Conservation (phyloP, 495 filamentous ascomycete species). For the Daldinia decipiens region DNA sequence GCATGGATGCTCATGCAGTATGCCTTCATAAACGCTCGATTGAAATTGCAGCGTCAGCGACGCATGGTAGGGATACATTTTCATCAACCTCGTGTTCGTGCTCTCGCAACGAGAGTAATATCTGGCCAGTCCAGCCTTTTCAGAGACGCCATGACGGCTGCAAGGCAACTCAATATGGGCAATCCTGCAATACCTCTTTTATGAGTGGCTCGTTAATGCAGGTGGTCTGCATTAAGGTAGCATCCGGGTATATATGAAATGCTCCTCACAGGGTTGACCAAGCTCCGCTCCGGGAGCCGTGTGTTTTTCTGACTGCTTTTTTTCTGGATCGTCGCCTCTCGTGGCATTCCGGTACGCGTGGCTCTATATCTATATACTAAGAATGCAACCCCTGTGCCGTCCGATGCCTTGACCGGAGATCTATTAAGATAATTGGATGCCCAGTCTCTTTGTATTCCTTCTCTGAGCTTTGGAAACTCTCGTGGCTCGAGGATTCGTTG, state of each 20-base stretch:
- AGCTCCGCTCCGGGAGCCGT: constrained; percentile 37
- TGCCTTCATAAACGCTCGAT: constrained; percentile 15
- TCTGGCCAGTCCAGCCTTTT: constrained; percentile 32
- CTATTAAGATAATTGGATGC: constrained; percentile 10
- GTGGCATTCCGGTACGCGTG: constrained; percentile 28
- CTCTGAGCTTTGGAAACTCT: constrained; percentile 1
- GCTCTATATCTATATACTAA: constrained; percentile 39
- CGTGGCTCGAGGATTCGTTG: constrained; percentile 15
- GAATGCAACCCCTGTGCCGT: constrained; percentile 9
- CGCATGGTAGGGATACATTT: constrained; percentile 17
- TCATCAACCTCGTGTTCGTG: constrained; percentile 31
- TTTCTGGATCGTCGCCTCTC: constrained; percentile 14
- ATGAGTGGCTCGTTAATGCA: constrained; percentile 30
- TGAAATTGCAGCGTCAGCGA: constrained; percentile 21
- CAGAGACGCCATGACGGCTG: constrained; percentile 26
- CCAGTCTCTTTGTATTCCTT: neutral
- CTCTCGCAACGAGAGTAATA: constrained; percentile 15
- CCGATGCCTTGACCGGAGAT: constrained; percentile 23
- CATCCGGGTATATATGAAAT: constrained; percentile 49
- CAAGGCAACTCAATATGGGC: constrained; percentile 20
- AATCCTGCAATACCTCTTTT: constrained; percentile 21
- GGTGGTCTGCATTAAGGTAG: constrained; percentile 43
- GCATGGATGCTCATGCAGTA: constrained; percentile 17
- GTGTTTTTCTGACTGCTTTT: constrained; percentile 13
- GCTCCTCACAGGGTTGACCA: constrained; percentile 32